Base-by-base conservation (phyloP, 257 asterid genomes). In the Lavandula angustifolia region DNA sequence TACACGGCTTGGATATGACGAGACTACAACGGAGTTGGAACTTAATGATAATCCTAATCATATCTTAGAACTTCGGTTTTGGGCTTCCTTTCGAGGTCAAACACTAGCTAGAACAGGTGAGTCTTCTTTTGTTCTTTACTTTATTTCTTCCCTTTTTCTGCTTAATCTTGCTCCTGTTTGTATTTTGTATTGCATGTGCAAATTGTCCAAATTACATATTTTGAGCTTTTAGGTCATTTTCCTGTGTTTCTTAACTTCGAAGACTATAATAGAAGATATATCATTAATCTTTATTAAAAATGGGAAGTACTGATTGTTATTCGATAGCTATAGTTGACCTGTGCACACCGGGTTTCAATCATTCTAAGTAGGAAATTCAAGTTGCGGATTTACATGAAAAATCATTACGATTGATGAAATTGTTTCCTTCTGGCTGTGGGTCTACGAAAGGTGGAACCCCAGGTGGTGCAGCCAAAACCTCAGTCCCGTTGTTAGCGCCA, bases 81-180 rank as follows among this genome's bases (percentile, higher is more conserved):
- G 99, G 99, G 99, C 99, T 58, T 92, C 99, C 43, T 92, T 87
- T 70, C 85, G 97, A 58, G 99, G 96, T 62, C 99, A 92, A 76
- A 92, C 99, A n/a, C 78, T 92, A 75, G 95, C 97, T 60, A 84
- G 99, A 75, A 92, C 99, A 64, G 96, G 99, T 83, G 34, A 55
- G 76, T 46, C 58, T 49, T 66, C 43, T 43, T 12, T 54, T 60
- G 18, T 46, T 77, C 32, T 50, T 62, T 22, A 35, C 55, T 43
- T 9, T 55, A 12, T 5, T 55, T 40, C 34, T 54, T 64, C 17
- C 9, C 4, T 37, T 62, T 67, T 16, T 31, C 16, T 13, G 44
- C 59, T 14, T 34, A n/a, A 60, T 72, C 44, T 57, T 44, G 38
- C 54, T 57, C 66, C 9, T 41, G 57, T 11, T 34, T 54, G 48